A percentile compares a stretch with the other conserved stretches of the same genome.
Evolutionary conservation across 2,329 filamentous ascomycete genomes (phyloP).

Genomic region (Paecilomyces niveus): DNA sequence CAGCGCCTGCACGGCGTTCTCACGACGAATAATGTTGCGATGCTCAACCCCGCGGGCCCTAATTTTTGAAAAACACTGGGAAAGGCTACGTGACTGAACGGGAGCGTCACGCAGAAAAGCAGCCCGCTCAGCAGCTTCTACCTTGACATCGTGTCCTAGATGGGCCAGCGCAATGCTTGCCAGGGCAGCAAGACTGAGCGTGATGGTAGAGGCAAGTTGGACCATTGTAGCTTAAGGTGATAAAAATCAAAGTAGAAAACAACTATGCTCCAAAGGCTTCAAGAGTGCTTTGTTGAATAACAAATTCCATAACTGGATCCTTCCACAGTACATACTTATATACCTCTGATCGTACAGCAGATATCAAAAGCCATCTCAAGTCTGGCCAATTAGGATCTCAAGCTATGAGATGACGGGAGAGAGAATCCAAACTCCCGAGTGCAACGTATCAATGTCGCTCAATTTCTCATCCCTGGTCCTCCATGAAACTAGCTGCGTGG

Average conservation of each 20-base stretch:
- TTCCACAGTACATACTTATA: not conserved
- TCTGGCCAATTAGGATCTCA: not conserved
- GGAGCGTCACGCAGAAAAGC: constrained; percentile 37
- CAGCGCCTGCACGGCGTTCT: constrained; percentile 34
- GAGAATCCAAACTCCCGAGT: not conserved
- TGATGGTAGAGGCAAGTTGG: constrained; percentile 12
- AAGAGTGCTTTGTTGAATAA: not conserved
- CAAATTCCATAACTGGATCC: not conserved
- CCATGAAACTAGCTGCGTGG: not conserved
- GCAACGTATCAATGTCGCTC: not conserved
- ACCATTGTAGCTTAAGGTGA: constrained; percentile 9
- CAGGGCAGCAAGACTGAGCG: constrained; percentile 17
- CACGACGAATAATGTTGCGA: constrained; percentile 40
- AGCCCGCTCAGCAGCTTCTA: constrained; percentile 46
- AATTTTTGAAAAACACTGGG: constrained; percentile 42
- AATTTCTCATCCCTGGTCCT: not conserved
- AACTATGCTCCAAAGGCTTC: too few species aligned
- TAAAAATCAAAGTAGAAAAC: too few species aligned
- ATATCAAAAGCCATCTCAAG: not conserved
- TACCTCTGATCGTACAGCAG: not conserved
- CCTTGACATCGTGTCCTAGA: constrained; percentile 43
- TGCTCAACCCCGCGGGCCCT: constrained; percentile 40
- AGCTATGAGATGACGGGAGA: not conserved
- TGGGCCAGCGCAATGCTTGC: constrained; percentile 33
- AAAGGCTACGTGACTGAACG: constrained; percentile 33